phyloP scores from a whole-genome alignment of 163 green algal genomes.

The Scenedesmus sp. region DNA sequence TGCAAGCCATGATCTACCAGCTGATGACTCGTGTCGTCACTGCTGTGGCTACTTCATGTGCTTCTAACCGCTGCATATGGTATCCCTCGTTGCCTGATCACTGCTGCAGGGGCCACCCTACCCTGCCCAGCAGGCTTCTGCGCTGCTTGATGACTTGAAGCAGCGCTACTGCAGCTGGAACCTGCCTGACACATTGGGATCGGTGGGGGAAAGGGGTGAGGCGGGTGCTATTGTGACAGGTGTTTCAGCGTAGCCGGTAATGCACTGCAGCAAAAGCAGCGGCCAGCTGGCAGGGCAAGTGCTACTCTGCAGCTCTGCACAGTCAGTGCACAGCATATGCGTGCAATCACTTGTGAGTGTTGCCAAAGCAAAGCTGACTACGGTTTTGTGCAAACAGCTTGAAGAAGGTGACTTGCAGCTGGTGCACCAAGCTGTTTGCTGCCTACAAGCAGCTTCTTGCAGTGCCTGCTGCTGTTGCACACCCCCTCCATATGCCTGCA shows the following conservation, averaged over 20 bases:
- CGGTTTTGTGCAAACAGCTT: neutral
- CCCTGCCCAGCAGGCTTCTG: neutral
- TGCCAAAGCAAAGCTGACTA: neutral
- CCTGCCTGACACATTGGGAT: slow-evolving; percentile 20
- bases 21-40: neutral
- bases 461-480: neutral
- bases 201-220: slow-evolving; percentile 29
- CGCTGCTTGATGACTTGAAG: slow-evolving; percentile 29
- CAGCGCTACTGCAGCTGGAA: slow-evolving; percentile 46
- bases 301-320: neutral
- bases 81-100: neutral
- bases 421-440: too few relatives aligned
- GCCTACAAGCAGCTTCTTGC: neutral
- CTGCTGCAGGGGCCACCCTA: slow-evolving; percentile 38
- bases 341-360: neutral
- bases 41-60: neutral
- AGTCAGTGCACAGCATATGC: neutral
- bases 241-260: neutral
- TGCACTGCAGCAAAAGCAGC: neutral
- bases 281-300: neutral
- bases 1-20: neutral
- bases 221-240: neutral
- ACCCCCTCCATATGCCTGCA: too few relatives aligned
- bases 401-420: too few relatives aligned
- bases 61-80: neutral